Evolutionary conservation across 192 early-diverging fungal species (phyloP).

Genomic region (Hyaloraphidium curvatum): DNA sequence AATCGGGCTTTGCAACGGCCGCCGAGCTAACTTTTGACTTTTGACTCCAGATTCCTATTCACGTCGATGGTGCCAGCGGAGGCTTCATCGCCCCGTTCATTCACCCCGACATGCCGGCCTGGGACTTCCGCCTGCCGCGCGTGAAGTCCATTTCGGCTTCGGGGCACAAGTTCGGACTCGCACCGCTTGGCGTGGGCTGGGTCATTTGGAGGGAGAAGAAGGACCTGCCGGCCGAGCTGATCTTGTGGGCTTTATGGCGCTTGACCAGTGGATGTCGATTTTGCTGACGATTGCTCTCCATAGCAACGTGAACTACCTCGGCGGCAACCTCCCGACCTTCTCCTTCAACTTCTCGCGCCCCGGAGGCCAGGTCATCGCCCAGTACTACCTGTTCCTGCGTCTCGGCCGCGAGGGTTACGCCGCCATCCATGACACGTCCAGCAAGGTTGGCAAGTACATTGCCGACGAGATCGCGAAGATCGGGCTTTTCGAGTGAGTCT

Average conservation of each 20-base stretch:
- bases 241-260: slow-evolving; percentile 22
- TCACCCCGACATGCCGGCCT: slow-evolving; percentile 45
- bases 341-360: slow-evolving; percentile 62
- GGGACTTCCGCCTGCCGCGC: slow-evolving; percentile 45
- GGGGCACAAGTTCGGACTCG: slow-evolving; percentile 75
- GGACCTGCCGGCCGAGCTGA: slow-evolving; percentile 49
- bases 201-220: slow-evolving; percentile 45
- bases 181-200: slow-evolving; percentile 70
- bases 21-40: too few relatives aligned
- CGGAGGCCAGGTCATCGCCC: slow-evolving; percentile 52
- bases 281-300: neutral
- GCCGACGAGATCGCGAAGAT: too few relatives aligned
- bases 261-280: neutral
- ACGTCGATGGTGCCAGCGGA: slow-evolving; percentile 69
- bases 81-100: slow-evolving; percentile 77
- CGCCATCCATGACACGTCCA: too few relatives aligned
- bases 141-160: slow-evolving; percentile 66
- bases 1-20: too few relatives aligned
- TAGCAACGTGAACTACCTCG: slow-evolving; percentile 56
- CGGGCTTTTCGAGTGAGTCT: too few relatives aligned
- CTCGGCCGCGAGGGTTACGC: slow-evolving; percentile 46
- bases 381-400: slow-evolving; percentile 65
- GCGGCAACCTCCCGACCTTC: slow-evolving; percentile 42
- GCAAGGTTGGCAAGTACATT: too few relatives aligned
- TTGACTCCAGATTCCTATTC: too few relatives aligned